Conservation (phyloP, 176 grass and related monocot species). For the Pontederia paniculata region DNA sequence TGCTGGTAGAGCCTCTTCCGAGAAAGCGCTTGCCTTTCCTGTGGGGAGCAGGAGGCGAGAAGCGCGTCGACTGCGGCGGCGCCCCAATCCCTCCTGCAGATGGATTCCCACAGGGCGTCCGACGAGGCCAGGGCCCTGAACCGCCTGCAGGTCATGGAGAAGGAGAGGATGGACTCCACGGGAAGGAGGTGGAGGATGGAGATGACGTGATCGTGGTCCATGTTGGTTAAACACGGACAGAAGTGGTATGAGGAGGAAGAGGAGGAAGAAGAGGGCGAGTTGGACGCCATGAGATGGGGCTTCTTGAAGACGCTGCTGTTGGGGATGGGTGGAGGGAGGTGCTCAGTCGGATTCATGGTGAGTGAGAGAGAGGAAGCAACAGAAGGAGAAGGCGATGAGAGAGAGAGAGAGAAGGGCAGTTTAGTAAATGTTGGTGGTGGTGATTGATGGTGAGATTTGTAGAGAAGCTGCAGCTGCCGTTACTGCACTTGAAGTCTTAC, state of each 20-base stretch:
- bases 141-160: constrained; percentile 57
- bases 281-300: not conserved
- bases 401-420: too few relatives aligned
- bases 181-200: constrained; percentile 72
- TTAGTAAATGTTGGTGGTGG: too few relatives aligned
- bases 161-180: constrained; percentile 54
- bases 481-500: too few relatives aligned
- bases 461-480: too few relatives aligned
- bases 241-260: constrained; percentile 4
- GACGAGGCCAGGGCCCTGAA: constrained; percentile 49
- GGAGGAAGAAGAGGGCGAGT: not conserved
- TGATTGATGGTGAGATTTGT: too few relatives aligned
- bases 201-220: constrained; percentile 58
- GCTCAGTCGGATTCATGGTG: constrained; percentile 2
- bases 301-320: not conserved
- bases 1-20: constrained; percentile 59
- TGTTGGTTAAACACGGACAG: constrained; percentile 23
- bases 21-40: constrained; percentile 21
- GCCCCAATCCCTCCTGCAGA: constrained; percentile 78
- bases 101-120: constrained; percentile 70
- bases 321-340: not conserved
- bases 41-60: constrained; percentile 21
- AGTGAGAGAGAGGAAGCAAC: not conserved
- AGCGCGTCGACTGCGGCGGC: constrained; percentile 24
- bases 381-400: too few relatives aligned